Percentiles rank a stretch among this genome's conserved stretches.
phyloP scores from a whole-genome alignment of 2,329 filamentous ascomycete species.

The Fusarium lateritium region DNA sequence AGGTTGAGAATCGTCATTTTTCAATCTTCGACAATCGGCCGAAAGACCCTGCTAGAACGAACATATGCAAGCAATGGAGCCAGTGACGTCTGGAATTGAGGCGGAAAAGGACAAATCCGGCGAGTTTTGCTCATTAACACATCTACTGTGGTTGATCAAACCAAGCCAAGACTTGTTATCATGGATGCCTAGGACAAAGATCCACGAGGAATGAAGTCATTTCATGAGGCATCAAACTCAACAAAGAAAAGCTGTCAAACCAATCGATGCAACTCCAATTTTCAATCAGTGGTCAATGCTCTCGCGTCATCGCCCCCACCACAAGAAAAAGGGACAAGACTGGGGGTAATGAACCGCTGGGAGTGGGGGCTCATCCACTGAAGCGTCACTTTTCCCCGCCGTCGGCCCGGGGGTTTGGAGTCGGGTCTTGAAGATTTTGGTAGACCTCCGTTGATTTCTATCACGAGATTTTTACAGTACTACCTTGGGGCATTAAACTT shows the following conservation, averaged over 20 bases:
- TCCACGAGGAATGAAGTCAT: conserved; percentile 31
- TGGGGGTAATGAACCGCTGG: conserved; percentile 25
- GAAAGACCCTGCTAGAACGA: not conserved
- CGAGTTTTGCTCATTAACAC: not conserved
- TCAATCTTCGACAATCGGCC: not conserved
- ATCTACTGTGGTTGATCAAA: not conserved
- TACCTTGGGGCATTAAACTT: conserved; percentile 9
- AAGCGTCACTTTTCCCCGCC: conserved; percentile 30
- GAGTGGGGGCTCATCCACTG: conserved; percentile 11
- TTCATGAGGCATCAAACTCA: conserved; percentile 8
- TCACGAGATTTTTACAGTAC: conserved; percentile 1
- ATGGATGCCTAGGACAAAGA: conserved; percentile 13
- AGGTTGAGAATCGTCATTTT: not conserved
- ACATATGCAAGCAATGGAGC: not conserved
- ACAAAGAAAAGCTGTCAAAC: conserved; percentile 1
- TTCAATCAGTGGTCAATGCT: conserved; percentile 19
- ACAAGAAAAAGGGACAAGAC: conserved; percentile 1
- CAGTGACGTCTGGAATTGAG: not conserved
- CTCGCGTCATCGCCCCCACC: conserved; percentile 27
- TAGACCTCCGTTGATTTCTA: not conserved
- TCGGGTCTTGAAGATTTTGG: not conserved
- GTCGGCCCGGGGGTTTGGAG: conserved; percentile 1
- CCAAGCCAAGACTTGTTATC: conserved; percentile 15
- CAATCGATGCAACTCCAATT: not conserved
- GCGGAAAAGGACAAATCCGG: not conserved